Evolutionary conservation across 1,284 basidiomycete genomes (phyloP).

Genomic region (Golubevia sp.): DNA sequence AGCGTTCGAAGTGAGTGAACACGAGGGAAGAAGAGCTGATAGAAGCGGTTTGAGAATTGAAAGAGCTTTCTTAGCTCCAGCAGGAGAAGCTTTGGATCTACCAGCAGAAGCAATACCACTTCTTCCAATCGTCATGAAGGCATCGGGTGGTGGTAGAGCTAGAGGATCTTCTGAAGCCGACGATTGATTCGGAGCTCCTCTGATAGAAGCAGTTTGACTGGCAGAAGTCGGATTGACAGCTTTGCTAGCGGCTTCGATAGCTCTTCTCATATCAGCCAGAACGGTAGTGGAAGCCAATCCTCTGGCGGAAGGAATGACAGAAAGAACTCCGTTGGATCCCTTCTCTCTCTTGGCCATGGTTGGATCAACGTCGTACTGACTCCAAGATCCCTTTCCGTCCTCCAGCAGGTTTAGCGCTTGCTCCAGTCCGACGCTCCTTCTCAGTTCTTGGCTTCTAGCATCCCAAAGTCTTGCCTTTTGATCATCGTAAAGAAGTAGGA

Average conservation of each 20-base stretch:
- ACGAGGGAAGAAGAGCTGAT: conserved; percentile 25
- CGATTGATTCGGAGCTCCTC: background rate
- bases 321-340: conserved; percentile 33
- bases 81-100: background rate
- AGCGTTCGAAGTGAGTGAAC: too few species aligned
- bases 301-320: conserved; percentile 24
- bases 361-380: conserved; percentile 16
- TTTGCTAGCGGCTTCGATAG: conserved; percentile 42
- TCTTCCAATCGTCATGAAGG: too few species aligned
- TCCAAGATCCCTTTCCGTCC: conserved; percentile 61
- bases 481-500: conserved; percentile 78
- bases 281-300: conserved; percentile 19
- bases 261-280: conserved; percentile 42
- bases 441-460: conserved; percentile 79
- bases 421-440: conserved; percentile 77
- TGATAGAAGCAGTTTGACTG: background rate
- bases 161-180: too few species aligned
- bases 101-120: too few species aligned
- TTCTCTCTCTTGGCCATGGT: conserved; percentile 15
- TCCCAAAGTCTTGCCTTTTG: conserved; percentile 86
- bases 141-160: too few species aligned
- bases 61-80: conserved; percentile 30
- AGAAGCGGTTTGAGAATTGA: conserved; percentile 36
- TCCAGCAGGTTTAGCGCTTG: conserved; percentile 77
- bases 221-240: conserved; percentile 8